Conservation (phyloP, 208 protist genomes). For the Trypanosoma scelopori region DNA sequence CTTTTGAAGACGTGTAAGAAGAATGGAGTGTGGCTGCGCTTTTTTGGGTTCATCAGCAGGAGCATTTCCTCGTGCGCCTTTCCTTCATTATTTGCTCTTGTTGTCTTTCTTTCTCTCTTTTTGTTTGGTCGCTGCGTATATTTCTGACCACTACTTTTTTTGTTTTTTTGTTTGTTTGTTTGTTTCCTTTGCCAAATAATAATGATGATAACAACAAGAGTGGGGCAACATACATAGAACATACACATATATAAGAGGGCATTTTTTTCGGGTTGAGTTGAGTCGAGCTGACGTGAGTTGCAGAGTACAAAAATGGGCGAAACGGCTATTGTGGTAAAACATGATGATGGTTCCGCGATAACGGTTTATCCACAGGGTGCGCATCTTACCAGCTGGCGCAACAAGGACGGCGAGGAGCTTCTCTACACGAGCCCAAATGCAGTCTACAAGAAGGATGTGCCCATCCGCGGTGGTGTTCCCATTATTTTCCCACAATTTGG, state of each 20-base stretch:
- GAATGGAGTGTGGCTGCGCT: no score
- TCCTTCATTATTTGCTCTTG: constrained; percentile 3
- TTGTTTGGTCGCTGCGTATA: no score
- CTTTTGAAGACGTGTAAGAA: constrained; percentile 32
- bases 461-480: constrained; percentile 88
- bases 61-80: constrained; percentile 11
- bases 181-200: no score
- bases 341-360: constrained; percentile 66
- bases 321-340: constrained; percentile 7
- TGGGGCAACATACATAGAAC: no score
- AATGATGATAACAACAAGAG: no score
- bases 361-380: constrained; percentile 85
- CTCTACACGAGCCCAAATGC: constrained; percentile 83
- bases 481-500: constrained; percentile 91
- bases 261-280: no score
- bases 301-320: constrained; percentile 9
- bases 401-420: constrained; percentile 50
- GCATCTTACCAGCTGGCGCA: constrained; percentile 83
- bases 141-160: no score
- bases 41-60: constrained; percentile 1
- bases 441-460: constrained; percentile 60
- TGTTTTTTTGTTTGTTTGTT: no score
- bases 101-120: no score
- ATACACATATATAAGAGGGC: no score
- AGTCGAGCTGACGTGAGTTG: no score